Evolutionary conservation across 441 rosid species (phyloP).

Genomic region (Mallotus repandus): DNA sequence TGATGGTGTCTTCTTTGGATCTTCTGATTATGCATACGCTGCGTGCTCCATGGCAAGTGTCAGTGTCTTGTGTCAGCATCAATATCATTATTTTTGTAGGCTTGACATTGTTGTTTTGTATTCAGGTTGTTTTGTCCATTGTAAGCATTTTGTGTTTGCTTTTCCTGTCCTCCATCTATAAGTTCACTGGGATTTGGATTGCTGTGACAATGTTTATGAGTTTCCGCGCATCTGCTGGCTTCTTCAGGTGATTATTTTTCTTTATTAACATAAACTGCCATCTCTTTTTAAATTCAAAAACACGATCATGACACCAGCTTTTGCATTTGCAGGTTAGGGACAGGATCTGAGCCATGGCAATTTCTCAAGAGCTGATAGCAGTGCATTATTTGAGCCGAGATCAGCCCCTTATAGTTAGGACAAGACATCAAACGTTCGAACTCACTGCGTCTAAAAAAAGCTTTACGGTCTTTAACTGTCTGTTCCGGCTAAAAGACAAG

Average conservation of each 20-base stretch:
- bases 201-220: slow-evolving; percentile 84
- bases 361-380: slow-evolving; percentile 28
- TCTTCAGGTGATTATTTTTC: slow-evolving; percentile 58
- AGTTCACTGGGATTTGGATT: slow-evolving; percentile 83
- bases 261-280: neutral
- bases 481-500: neutral
- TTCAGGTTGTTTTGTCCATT: slow-evolving; percentile 63
- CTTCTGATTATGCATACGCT: slow-evolving; percentile 85
- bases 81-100: neutral
- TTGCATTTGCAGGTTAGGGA: slow-evolving; percentile 67
- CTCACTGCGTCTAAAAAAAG: too few species aligned
- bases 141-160: slow-evolving; percentile 62
- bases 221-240: slow-evolving; percentile 80
- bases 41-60: slow-evolving; percentile 81
- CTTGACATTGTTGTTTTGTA: neutral
- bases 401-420: too few species aligned
- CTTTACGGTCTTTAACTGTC: too few species aligned
- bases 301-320: neutral
- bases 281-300: neutral
- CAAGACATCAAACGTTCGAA: too few species aligned
- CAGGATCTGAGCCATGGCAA: slow-evolving; percentile 85
- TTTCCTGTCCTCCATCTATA: slow-evolving; percentile 49
- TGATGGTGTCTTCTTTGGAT: slow-evolving; percentile 90
- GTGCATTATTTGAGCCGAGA: too few species aligned
- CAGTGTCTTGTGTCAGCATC: neutral